Conservation (phyloP, 2,329 filamentous ascomycete genomes). For the Botrytis elliptica region DNA sequence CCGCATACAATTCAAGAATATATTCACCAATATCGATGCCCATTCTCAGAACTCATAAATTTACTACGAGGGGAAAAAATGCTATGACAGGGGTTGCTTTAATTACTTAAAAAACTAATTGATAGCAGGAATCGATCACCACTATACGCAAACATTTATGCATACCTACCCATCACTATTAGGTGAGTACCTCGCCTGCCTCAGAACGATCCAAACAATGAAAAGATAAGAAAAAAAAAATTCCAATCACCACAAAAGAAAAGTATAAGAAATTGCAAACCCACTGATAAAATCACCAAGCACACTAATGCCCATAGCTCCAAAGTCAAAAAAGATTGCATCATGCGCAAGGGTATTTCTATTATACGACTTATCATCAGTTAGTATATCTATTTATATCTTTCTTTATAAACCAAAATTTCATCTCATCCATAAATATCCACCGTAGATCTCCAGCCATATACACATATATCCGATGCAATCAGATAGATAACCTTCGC, state of each 20-base stretch:
- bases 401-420: background rate
- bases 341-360: background rate
- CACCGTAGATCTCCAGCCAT: background rate
- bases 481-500: background rate
- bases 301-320: conserved; percentile 8
- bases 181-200: background rate
- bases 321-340: background rate
- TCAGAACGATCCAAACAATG: background rate
- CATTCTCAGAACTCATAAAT: background rate
- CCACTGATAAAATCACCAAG: background rate
- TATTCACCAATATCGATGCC: background rate
- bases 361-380: background rate
- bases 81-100: no score
- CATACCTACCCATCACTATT: background rate
- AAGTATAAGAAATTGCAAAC: background rate
- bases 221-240: background rate
- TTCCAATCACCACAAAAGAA: background rate
- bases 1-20: background rate
- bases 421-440: background rate
- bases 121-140: background rate
- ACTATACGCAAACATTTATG: background rate
- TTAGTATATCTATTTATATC: background rate
- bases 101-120: background rate
- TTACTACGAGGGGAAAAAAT: background rate
- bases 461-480: background rate